Evolutionary conservation across 2,329 filamentous ascomycete genomes (phyloP).

Genomic region (Colletotrichum higginsianum): DNA sequence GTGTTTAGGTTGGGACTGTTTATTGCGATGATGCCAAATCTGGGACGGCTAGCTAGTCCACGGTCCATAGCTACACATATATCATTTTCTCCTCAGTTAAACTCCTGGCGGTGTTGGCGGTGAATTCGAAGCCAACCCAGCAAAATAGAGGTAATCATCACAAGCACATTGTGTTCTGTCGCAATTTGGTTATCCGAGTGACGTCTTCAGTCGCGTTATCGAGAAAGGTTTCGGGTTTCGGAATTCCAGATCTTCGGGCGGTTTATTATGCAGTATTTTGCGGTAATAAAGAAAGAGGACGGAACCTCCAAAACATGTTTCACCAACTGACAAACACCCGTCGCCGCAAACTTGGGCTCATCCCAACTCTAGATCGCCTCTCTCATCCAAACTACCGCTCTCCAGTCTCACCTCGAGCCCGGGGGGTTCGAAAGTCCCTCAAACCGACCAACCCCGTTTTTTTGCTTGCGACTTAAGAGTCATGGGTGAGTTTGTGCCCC

Average conservation of each 20-base stretch:
- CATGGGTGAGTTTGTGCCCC: constrained; percentile 25
- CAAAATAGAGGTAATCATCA: constrained; percentile 24
- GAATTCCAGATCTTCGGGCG: background rate
- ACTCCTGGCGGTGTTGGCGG: constrained; percentile 13
- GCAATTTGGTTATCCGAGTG: background rate
- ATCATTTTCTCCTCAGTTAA: constrained; percentile 30
- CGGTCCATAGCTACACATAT: constrained; percentile 38
- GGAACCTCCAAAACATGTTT: constrained; percentile 30
- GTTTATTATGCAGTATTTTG: constrained; percentile 3
- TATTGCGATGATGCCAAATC: constrained; percentile 40
- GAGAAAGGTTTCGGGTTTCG: constrained; percentile 15
- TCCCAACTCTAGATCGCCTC: constrained; percentile 20
- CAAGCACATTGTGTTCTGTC: constrained; percentile 3
- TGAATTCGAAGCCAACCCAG: background rate
- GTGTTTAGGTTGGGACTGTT: constrained; percentile 41
- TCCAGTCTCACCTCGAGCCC: background rate
- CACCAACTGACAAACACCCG: constrained; percentile 23
- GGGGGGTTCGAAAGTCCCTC: constrained; percentile 24
- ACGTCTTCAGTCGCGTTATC: background rate
- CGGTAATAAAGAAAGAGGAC: background rate
- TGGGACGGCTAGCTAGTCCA: constrained; percentile 42
- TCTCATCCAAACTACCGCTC: constrained; percentile 30
- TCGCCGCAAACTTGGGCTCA: constrained; percentile 12
- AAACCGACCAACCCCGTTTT: background rate
- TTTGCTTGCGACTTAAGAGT: constrained; percentile 12